Evolutionary conservation across 345 rosid genomes (phyloP).

Genomic region (Citrus unshiu): DNA sequence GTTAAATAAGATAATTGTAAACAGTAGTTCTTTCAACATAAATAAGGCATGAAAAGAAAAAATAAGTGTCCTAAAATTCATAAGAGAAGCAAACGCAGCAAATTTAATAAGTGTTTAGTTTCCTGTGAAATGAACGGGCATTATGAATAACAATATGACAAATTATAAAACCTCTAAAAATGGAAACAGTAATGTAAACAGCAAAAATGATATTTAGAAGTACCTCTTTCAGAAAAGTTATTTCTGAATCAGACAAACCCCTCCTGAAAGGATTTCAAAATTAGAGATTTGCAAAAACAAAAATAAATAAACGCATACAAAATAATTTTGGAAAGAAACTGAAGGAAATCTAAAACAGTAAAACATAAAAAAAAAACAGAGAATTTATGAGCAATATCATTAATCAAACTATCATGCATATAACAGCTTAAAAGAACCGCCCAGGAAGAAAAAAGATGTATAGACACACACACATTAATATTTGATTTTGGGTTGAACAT

Average conservation of each 20-base stretch:
- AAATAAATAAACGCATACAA: background rate
- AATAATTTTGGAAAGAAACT: background rate
- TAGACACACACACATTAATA: too few relatives aligned
- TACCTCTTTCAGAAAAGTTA: conserved; percentile 82
- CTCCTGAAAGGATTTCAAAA: conserved; percentile 53
- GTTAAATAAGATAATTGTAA: conserved; percentile 14
- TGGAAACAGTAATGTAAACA: conserved; percentile 8
- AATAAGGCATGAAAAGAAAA: background rate
- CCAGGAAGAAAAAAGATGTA: too few relatives aligned
- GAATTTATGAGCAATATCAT: background rate
- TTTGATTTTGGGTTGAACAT: background rate
- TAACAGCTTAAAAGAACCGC: background rate
- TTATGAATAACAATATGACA: background rate
- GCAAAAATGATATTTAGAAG: conserved; percentile 6
- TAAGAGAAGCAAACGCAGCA: background rate
- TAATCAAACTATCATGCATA: background rate
- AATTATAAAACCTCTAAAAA: conserved; percentile 4
- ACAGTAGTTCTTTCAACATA: background rate
- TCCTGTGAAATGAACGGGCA: background rate
- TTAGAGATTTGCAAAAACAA: background rate
- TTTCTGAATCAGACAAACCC: conserved; percentile 86
- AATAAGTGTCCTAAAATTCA: background rate
- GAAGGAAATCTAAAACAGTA: background rate
- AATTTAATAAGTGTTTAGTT: background rate
- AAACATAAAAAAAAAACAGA: background rate